Evolutionary conservation across 805 yeast species (phyloP), one percentile per base, ranked within the genome.

Genomic region (Ogataea ramenticola): DNA sequence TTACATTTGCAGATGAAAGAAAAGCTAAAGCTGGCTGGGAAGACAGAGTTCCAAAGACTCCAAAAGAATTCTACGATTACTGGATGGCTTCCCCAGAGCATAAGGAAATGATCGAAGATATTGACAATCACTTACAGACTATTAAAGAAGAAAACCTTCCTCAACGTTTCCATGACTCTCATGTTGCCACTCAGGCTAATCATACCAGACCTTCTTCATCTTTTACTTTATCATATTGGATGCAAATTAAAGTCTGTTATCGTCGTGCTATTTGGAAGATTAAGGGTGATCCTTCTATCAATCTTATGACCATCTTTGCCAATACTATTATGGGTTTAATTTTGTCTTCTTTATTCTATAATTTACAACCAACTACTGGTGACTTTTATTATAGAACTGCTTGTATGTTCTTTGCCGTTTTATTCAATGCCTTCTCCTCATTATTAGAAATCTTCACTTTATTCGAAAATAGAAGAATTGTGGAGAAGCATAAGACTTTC

Each of bases 321-420:
- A 72, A 79, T 49, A 58, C 71, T 12, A 52, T 67, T 11, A 77
- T 79, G 79, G 77, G 79, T 27, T 62, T 80, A 45, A 61, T 80
- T 33, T 58, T 76, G 37, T 68, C 80, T 29, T 79, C 86, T 2
- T 70, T 80, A 50, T 80, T 77, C 52, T 79, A 75, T 61, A 75
- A 79, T 50, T 54, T 77, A 49, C 39, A 50, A 9, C 48, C 56
- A 16, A 57, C 57, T 24, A 73, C 85, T 0, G 60, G 53, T 0
- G 70, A 78, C 2, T 73, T 80, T 50, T 78, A 71, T 57, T 68
- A 64, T 52, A 67, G 88, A 56, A 74, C 80, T 52, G 78, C 87
- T 36, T 72, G 81, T 39, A 66, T 84, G 70, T 85, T 84, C 64
- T 81, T 81, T 58, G 80, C 83, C 20, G 70, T 77, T 39, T 65